Base-by-base conservation (phyloP, 1,284 basidiomycete genomes). In the Leccinum solheimii region DNA sequence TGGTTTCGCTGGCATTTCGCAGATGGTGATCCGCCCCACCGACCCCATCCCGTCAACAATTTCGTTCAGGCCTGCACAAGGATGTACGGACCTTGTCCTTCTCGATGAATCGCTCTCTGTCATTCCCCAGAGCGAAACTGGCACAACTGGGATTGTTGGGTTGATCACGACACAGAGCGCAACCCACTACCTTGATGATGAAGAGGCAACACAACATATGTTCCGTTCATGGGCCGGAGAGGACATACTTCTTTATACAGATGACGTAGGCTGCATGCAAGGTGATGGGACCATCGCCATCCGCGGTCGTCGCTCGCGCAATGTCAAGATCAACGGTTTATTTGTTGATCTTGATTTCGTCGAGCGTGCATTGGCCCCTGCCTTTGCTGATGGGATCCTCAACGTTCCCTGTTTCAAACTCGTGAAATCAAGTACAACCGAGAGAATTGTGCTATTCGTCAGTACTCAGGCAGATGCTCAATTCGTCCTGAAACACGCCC, bases 1-100 rank as follows among this genome's bases (percentile, higher is more conserved):
- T 45, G 69, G 72, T 45, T 72, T 70, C 45, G 72, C 71, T n/a
- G 72, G 72, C 3, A 66, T 74, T 55, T 73, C 69, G 23, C 71
- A 72, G 40, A 71, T 69, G 71, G 59, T 73, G 19, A 56, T 72
- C 52, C 63, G 57, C 27, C 72, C 71, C 11, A 60, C 61, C 26
- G 72, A 72, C 19, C 61, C 64, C 10, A 70, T 74, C 21, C 71
- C 69, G 0, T 62, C 68, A 27, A 48, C 23, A 3, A 67, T 72
- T 38, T 72, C 71, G 21, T 72, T 72, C 48, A 59, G 66, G 2
- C 57, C 70, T 23, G 57, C 70, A 1, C 71, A 72, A 30, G 71
- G 72, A n/a, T 74, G 70, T 43, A 64, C 65, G 6, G 66, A 71
- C 13, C 64, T 72, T 7, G 62, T 72, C 43, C 66, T 72, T 32